These are phyloP conservation scores for Rhamnella rubrinervis DNA, from an alignment of 331 rosid species.

Conservation along the genomic window DNA sequence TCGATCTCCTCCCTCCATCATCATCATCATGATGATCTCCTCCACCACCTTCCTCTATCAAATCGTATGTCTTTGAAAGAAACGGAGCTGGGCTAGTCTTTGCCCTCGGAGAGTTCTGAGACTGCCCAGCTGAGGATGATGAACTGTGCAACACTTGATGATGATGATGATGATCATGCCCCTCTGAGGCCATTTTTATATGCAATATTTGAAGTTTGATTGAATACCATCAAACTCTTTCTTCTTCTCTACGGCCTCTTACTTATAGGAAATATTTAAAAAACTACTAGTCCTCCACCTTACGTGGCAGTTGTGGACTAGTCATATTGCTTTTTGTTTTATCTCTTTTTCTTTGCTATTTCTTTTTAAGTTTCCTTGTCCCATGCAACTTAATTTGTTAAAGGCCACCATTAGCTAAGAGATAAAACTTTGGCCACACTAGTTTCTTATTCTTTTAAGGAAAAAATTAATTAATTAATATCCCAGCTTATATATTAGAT, in stretches of 20 bases:
- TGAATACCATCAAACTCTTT: neutral
- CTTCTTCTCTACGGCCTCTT: neutral
- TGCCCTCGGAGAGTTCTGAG: conserved; percentile 35
- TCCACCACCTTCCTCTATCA: conserved; percentile 53
- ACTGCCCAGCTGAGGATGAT: neutral
- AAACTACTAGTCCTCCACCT: conserved; percentile 21
- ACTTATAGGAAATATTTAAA: neutral
- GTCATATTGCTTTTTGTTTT: neutral
- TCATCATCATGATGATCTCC: neutral
- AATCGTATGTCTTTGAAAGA: conserved; percentile 64
- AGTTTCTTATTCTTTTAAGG: neutral
- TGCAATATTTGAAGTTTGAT: too few species aligned
- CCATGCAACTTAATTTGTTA: too few species aligned
- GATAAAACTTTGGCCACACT: too few species aligned
- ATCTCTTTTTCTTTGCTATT: too few species aligned
- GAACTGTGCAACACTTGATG: conserved; percentile 2
- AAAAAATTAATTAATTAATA: neutral
- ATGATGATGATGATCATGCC: conserved; percentile 1
- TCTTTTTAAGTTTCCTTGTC: too few species aligned
- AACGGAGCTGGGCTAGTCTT: conserved; percentile 63
- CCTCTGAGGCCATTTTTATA: neutral
- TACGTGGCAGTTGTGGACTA: conserved; percentile 11
- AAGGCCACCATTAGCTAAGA: too few species aligned
- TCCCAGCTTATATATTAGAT: neutral
- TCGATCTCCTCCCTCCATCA: conserved; percentile 6